Conservation (phyloP, 2,329 filamentous ascomycete species). For the Trichoderma semiorbis region DNA sequence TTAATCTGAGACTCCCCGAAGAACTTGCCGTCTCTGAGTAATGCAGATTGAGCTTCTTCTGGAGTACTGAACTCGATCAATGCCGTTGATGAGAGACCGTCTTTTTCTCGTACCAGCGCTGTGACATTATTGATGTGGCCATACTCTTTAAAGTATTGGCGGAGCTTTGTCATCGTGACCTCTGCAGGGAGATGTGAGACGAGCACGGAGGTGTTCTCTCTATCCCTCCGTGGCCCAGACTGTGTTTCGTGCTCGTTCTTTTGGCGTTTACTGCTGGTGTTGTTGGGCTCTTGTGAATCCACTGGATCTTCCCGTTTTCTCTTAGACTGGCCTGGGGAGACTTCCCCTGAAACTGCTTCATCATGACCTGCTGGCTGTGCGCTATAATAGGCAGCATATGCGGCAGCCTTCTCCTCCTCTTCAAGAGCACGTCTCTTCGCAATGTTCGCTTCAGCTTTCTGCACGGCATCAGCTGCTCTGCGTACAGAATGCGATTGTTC, state of each 20-base stretch:
- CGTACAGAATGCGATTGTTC: slow-evolving; percentile 75
- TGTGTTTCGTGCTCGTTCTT: slow-evolving; percentile 43
- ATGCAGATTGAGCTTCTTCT: slow-evolving; percentile 77
- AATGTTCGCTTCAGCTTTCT: slow-evolving; percentile 63
- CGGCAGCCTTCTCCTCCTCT: slow-evolving; percentile 55
- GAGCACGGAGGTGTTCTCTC: slow-evolving; percentile 84
- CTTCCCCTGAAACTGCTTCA: slow-evolving; percentile 21
- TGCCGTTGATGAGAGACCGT: slow-evolving; percentile 62
- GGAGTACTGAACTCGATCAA: slow-evolving; percentile 79
- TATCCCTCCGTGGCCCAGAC: slow-evolving; percentile 66
- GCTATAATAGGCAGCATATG: slow-evolving; percentile 42
- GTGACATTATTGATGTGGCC: slow-evolving; percentile 78
- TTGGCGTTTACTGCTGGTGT: slow-evolving; percentile 65
- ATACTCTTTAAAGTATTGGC: slow-evolving; percentile 89
- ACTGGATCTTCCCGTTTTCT: slow-evolving; percentile 67
- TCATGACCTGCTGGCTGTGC: slow-evolving; percentile 28
- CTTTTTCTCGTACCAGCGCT: slow-evolving; percentile 57
- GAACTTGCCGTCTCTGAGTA: slow-evolving; percentile 76
- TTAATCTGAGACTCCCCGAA: slow-evolving; percentile 70
- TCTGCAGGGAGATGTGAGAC: slow-evolving; percentile 72
- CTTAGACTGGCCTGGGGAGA: slow-evolving; percentile 53
- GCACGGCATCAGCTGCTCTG: slow-evolving; percentile 67
- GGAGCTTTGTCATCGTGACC: slow-evolving; percentile 67
- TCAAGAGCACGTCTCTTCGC: slow-evolving; percentile 64
- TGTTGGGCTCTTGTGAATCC: slow-evolving; percentile 43